Evolutionary conservation across 2,329 filamentous ascomycete species (phyloP), one percentile per base, ranked within the genome.

Genomic region (Dryadomyces quercus-mongolicae): DNA sequence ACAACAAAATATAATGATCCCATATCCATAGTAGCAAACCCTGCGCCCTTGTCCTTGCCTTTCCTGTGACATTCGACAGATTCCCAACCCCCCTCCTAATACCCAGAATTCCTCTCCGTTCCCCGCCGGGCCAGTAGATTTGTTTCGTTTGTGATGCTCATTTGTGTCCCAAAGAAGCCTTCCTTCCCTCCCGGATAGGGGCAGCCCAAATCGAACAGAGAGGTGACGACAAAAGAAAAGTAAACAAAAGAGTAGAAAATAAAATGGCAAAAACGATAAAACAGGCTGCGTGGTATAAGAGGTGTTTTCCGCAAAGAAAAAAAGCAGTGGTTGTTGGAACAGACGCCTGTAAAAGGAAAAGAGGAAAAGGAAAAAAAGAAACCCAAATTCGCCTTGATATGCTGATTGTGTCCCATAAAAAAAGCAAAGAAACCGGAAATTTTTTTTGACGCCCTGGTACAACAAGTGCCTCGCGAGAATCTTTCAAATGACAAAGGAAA

Each of bases 371-470:
- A 9, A 50, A 22, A 22, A 50, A 16, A 18, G 36, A 42, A 21
- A 40, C 9, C 20, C 8, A 18, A 43, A 10, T 48, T 53, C 36
- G 43, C 31, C 25, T 51, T 25, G 22, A 34, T 34, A 45, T 52
- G 42, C 42, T 45, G 50, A 18, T 45, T 31, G 3, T 31, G 25
- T 18, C 9, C 25, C n/a, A 22, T 31, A 36, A 46, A 49, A 38
- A 40, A 55, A 47, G 44, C 52, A 51, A 42, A 42, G 16, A 53
- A 22, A 46, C 46, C n/a, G 21, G 42, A 54, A 53, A n/a, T 53
- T 58, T 57, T 56, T 56, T 55, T 13, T 46, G 52, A 48, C 43
- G 34, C 34, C 48, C 55, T 21, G n/a, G 36, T 45, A 44, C 21
- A 51, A 51, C 16, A 18, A 42, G 49, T 46, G 43, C 40, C 47